Evolutionary conservation across 2,329 filamentous ascomycete species (phyloP).

Genomic region (Aspergillus pseudoviridinutans): DNA sequence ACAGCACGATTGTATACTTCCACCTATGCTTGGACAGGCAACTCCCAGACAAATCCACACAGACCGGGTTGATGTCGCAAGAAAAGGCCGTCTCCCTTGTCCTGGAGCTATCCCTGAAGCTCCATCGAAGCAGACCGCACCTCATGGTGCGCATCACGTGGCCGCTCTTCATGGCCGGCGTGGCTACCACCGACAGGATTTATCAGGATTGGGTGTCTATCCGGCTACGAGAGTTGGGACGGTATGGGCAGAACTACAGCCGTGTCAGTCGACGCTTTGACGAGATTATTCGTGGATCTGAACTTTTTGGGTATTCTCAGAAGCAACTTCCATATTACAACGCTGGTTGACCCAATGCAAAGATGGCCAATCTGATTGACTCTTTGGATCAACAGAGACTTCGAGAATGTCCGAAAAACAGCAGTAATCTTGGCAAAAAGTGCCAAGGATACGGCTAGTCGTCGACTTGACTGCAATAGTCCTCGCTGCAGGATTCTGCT

Average conservation of each 20-base stretch:
- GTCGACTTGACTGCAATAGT: background rate
- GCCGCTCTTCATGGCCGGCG: slow-evolving; percentile 24
- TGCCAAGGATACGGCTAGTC: background rate
- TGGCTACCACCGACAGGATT: slow-evolving; percentile 22
- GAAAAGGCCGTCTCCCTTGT: slow-evolving; percentile 17
- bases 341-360: background rate
- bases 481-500: background rate
- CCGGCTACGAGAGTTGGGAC: slow-evolving; percentile 20
- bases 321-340: background rate
- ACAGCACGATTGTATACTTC: slow-evolving; percentile 21
- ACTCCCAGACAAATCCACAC: background rate
- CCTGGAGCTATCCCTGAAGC: slow-evolving; percentile 20
- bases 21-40: slow-evolving; percentile 18
- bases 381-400: background rate
- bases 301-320: slow-evolving; percentile 7
- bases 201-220: slow-evolving; percentile 28
- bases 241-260: slow-evolving; percentile 22
- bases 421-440: background rate
- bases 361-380: background rate
- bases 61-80: slow-evolving; percentile 11
- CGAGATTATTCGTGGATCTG: slow-evolving; percentile 19
- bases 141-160: slow-evolving; percentile 22
- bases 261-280: slow-evolving; percentile 19
- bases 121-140: slow-evolving; percentile 20
- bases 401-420: background rate